A percentile compares a stretch with the other conserved stretches of the same genome.
phyloP scores from a whole-genome alignment of 2,329 filamentous ascomycete genomes.

The Diplodia sapinea region DNA sequence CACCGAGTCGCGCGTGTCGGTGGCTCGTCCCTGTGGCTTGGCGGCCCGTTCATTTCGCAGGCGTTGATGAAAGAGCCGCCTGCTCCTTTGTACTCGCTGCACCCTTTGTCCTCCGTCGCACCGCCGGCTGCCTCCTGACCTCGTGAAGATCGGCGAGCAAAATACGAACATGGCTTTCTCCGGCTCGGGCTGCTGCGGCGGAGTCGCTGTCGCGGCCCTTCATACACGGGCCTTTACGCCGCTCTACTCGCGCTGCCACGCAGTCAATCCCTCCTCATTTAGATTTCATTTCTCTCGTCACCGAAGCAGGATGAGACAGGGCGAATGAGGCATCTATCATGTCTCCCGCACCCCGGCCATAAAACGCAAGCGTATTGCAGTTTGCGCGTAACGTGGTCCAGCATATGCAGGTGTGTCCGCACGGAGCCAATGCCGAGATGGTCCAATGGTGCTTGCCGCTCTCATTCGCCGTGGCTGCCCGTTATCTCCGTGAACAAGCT shows the following conservation, averaged over 20 bases:
- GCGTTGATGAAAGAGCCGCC: neutral
- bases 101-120: neutral
- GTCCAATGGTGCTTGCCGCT: neutral
- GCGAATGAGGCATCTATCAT: too few species aligned
- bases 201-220: neutral
- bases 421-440: neutral
- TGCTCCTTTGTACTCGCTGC: neutral
- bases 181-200: neutral
- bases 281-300: neutral
- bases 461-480: neutral
- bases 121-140: neutral
- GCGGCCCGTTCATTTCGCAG: neutral
- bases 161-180: neutral
- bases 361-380: neutral
- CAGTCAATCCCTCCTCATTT: neutral
- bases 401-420: neutral
- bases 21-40: slow-evolving; percentile 25
- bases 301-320: neutral
- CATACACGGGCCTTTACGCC: neutral
- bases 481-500: neutral
- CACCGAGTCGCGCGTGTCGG: slow-evolving; percentile 10
- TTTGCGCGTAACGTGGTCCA: neutral
- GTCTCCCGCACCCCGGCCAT: neutral
- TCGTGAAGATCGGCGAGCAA: slow-evolving; percentile 14
- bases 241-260: neutral